A percentile compares a stretch with the other conserved stretches of the same genome.
phyloP scores from a whole-genome alignment of 2,329 filamentous ascomycete species.

The Trichoderma gracile region DNA sequence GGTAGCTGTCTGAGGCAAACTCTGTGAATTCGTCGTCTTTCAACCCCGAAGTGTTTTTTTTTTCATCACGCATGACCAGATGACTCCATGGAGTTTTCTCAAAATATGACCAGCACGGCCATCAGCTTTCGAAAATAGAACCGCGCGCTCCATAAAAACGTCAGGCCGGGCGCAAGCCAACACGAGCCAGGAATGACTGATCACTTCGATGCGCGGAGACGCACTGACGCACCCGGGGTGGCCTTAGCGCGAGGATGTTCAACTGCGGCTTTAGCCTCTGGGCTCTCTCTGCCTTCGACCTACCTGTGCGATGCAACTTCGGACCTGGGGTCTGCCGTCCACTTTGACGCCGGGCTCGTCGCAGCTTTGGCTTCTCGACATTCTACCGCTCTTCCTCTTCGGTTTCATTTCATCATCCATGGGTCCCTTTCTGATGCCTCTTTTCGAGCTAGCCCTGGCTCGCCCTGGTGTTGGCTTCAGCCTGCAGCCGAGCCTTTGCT shows the following conservation, averaged over 20 bases:
- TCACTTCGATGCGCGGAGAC: conserved; percentile 23
- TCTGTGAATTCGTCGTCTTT: not conserved
- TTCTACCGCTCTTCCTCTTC: not conserved
- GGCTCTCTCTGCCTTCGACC: not conserved
- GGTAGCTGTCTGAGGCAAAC: not conserved
- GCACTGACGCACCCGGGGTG: conserved; percentile 23
- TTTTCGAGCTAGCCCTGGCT: not conserved
- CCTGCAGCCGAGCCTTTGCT: not conserved
- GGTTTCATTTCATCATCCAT: not conserved
- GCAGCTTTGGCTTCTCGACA: not conserved
- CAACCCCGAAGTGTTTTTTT: not conserved
- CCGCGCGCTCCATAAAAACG: conserved; percentile 21
- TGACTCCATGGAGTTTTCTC: conserved; percentile 12
- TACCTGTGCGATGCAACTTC: conserved; percentile 7
- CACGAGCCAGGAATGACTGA: conserved; percentile 25
- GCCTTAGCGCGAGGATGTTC: conserved; percentile 14
- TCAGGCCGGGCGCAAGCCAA: conserved; percentile 20
- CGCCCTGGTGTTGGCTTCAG: not conserved
- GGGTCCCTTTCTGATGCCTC: not conserved
- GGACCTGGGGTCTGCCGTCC: not conserved
- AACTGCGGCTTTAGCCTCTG: not conserved
- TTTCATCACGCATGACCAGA: conserved; percentile 20
- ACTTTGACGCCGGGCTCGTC: not conserved
- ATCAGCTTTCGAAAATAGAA: conserved; percentile 24
- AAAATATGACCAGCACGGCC: not conserved